Percentiles rank a stretch among this genome's conserved stretches.
phyloP scores from a whole-genome alignment of 768 basidiomycete genomes.

The Lentinula edodes region DNA sequence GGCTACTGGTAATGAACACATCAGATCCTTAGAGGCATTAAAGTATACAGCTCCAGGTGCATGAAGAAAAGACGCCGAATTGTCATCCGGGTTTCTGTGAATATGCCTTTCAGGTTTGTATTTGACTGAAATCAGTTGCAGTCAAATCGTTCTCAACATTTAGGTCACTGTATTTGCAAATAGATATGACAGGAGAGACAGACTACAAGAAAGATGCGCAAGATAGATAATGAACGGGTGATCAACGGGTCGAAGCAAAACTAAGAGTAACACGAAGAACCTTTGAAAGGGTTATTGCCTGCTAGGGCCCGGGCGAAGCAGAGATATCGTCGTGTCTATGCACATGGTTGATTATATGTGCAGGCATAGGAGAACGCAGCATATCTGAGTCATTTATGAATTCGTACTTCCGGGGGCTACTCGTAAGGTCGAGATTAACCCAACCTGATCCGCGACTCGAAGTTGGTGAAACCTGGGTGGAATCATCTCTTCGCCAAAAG shows the following conservation, averaged over 20 bases:
- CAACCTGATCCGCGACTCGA: background rate
- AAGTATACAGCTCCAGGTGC: constrained; percentile 54
- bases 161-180: background rate
- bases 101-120: no score
- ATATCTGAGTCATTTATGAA: background rate
- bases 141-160: no score
- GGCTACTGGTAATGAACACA: constrained; percentile 35
- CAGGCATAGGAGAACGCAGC: background rate
- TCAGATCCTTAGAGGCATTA: constrained; percentile 46
- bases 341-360: background rate
- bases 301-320: no score
- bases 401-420: background rate
- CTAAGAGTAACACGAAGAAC: no score
- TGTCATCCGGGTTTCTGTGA: no score
- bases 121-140: background rate
- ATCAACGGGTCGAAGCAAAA: no score
- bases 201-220: background rate
- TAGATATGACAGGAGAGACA: background rate
- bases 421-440: background rate
- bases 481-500: constrained; percentile 18
- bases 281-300: no score
- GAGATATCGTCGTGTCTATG: background rate
- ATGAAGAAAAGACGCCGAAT: constrained; percentile 16
- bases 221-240: background rate
- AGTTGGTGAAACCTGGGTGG: background rate